A percentile compares a stretch with the other conserved stretches of the same genome.
Evolutionary conservation across 176 grass and related monocot species (phyloP).

Genomic region (Thinopyrum elongatum): DNA sequence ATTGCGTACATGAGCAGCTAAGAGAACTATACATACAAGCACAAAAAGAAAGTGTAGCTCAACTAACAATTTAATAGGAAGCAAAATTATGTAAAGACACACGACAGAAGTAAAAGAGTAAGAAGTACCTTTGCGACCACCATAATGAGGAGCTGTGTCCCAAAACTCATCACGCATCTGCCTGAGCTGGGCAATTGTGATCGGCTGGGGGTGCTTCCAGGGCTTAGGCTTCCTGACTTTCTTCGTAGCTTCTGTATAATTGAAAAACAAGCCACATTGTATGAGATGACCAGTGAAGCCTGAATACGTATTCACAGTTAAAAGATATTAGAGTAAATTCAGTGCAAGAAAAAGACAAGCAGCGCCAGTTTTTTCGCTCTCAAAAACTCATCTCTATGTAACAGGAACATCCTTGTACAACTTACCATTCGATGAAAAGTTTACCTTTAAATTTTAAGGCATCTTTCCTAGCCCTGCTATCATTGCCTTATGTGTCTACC

Average conservation of each 20-base stretch:
- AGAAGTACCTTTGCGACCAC: conserved; percentile 67
- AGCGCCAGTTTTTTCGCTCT: not conserved
- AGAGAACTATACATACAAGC: not conserved
- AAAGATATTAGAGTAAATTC: not conserved
- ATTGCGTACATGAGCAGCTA: not conserved
- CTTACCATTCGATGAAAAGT: not conserved
- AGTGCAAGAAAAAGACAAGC: not conserved
- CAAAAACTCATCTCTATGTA: not conserved
- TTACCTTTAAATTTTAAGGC: not conserved
- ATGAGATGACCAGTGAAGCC: conserved; percentile 14
- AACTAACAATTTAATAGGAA: not conserved
- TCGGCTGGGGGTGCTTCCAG: conserved; percentile 66
- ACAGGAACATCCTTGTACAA: not conserved
- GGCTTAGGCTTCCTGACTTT: conserved; percentile 69
- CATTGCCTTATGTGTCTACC: too few relatives aligned
- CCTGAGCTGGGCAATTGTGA: conserved; percentile 58
- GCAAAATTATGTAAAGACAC: not conserved
- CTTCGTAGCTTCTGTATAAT: conserved; percentile 49
- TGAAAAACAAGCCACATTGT: not conserved
- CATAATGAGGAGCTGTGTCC: conserved; percentile 78
- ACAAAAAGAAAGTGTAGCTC: not conserved
- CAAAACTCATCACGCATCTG: conserved; percentile 64
- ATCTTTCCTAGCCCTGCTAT: conserved; percentile 7
- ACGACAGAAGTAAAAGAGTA: not conserved
- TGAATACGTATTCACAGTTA: not conserved